Evolutionary conservation across 257 asterid species (phyloP), one percentile per base, ranked within the genome.

Genomic region (Nicotiana sylvestris): DNA sequence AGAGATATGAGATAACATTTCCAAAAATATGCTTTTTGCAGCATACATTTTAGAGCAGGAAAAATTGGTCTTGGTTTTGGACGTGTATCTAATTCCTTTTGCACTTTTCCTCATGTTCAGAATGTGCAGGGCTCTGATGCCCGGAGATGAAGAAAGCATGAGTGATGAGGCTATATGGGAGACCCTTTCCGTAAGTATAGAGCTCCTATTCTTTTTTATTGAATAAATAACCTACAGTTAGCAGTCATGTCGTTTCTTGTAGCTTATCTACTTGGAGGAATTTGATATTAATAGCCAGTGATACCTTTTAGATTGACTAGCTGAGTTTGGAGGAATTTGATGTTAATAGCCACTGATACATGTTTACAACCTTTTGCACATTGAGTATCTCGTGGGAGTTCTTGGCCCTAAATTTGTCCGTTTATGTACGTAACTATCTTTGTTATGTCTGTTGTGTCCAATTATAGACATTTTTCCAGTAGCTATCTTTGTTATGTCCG

Each of bases 91-190:
- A 15, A 30, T 51, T 35, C 77, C 51, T 66, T n/a, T n/a, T 85
- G 2, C 66, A 84, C 39, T 61, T 83, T 43, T 83, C 85, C 30
- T 83, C 53, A 62, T 86, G 66, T 77, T 27, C 87, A 96, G 99
- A 90, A 94, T 94, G 98, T 94, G 99, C 85, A 86, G 97, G 87
- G 91, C 98, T 79, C 89, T 94, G 84, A 93, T 96, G 97, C 99
- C 99, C 70, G 97, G 98, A 79, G 99, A 96, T 32, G 98, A 96
- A 0, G 99, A 96, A 58, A 90, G 84, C 85, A 87, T 94, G 88
- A 92, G 90, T 67, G 99, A 93, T 77, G 98, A 94, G 86, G 99
- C 98, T 56, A 91, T 96, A 84, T 94, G 98, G 98, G 98, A 92
- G 87, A 93, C 98, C 80, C 98, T 96, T 84, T 98, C 99, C n/a